Evolutionary conservation across 1,284 basidiomycete genomes (phyloP), one percentile per base, ranked within the genome.

Genomic region (Psilocybe mexicana): DNA sequence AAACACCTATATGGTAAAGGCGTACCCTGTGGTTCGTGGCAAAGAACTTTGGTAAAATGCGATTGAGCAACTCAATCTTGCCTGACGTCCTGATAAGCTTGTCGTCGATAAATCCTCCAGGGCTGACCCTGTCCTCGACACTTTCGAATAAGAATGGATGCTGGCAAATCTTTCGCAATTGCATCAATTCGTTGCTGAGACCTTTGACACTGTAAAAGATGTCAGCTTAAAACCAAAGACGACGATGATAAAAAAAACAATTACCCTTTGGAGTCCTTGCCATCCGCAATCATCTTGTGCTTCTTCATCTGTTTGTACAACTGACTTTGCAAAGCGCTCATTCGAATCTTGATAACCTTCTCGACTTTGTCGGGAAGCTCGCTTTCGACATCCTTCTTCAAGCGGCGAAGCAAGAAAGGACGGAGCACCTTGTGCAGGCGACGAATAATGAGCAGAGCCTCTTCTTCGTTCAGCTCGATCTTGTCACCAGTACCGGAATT

Each of bases 391-490:
- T 99, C 97, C 81, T 98, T 98, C 84, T 99, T 99, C 75, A 99
- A 77, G 59, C 97, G 84, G 69, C 97, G 87, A 55, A 99, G 81
- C 73, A 99, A 82, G 88, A 99, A 99, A 4, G 97, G 97, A 46
- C 96, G 88, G 25, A 99, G 83, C 67, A 99, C 96, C 79, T 99
- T 99, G 74, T 99, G 97, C 70, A 99, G 76, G 74, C 97, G 96
- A 65, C 96, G 90, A 73, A 99, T 97, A 69, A 99, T 95, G 56
- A 99, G 90, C 53, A 99, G 81, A 2, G 94, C 93, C 80, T 99
- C 97, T 92, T 99, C 97, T 91, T 99, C 97, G 77, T 97, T 98
- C 79, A 99, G 77, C 81, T 98, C 95, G 73, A 99, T 98, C 83
- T 96, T 97, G 76, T 99, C 96, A 23, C 90, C 90, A 0, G 91